phyloP scores from a whole-genome alignment of 495 filamentous ascomycete species.

The Rusavskia elegans region DNA sequence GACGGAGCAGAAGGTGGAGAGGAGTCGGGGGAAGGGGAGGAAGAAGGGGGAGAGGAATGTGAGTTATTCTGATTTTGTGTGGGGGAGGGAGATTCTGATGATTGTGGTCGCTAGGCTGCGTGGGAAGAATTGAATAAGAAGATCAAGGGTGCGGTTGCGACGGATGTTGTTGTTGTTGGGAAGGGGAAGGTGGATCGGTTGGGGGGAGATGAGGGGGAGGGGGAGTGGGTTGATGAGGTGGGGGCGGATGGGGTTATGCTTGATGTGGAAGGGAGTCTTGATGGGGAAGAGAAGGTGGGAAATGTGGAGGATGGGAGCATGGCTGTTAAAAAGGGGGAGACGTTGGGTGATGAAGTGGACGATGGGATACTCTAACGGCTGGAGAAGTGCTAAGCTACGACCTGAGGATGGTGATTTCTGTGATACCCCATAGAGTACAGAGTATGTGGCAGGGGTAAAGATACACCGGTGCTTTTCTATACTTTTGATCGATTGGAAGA shows the following conservation, averaged over 20 bases:
- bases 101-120: constrained; percentile 40
- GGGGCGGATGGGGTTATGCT: constrained; percentile 11
- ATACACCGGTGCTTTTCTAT: no score
- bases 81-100: neutral
- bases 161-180: neutral
- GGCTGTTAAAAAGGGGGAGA: neutral
- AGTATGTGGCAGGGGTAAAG: no score
- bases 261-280: neutral
- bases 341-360: neutral
- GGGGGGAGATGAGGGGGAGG: neutral
- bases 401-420: neutral
- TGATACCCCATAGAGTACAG: neutral
- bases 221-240: neutral
- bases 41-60: neutral
- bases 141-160: constrained; percentile 34
- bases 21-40: neutral
- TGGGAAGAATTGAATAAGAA: constrained; percentile 70
- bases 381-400: neutral
- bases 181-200: neutral
- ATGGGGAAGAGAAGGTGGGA: neutral
- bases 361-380: neutral
- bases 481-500: no score
- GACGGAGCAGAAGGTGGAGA: neutral
- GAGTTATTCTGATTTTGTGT: neutral
- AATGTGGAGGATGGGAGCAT: neutral